Evolutionary conservation across 805 yeast genomes (phyloP).

Genomic region (Komagataella ulmi): DNA sequence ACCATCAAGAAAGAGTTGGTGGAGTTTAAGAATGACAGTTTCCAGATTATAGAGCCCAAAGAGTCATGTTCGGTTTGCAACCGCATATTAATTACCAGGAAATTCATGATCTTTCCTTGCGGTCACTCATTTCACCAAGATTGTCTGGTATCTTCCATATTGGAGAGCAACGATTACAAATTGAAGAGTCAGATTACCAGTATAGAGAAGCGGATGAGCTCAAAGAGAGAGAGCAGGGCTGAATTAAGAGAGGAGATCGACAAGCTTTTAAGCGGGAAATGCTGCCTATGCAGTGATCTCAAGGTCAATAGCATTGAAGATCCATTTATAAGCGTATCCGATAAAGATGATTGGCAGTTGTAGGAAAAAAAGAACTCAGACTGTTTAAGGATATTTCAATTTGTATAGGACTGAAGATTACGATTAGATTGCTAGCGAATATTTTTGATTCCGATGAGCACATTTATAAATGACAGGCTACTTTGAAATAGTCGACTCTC

Average conservation of each 20-base stretch:
- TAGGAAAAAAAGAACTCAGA: conserved; percentile 7
- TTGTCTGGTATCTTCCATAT: conserved; percentile 55
- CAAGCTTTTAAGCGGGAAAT: conserved; percentile 42
- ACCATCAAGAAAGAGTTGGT: conserved; percentile 49
- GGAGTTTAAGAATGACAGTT: conserved; percentile 32
- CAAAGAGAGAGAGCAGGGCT: conserved; percentile 17
- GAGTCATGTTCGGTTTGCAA: conserved; percentile 68
- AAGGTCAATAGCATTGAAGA: conserved; percentile 60
- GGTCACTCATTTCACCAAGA: conserved; percentile 83
- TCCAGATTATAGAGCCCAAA: conserved; percentile 66
- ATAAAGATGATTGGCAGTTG: conserved; percentile 35
- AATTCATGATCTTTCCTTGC: conserved; percentile 78
- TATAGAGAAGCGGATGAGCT: conserved; percentile 29
- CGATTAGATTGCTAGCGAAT: background rate
- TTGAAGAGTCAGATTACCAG: conserved; percentile 49
- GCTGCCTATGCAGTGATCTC: conserved; percentile 67
- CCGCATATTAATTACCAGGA: conserved; percentile 56
- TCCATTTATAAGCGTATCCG: conserved; percentile 32
- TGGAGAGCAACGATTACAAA: conserved; percentile 52
- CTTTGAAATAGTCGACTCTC: background rate
- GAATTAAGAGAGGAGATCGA: conserved; percentile 38
- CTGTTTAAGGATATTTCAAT: background rate
- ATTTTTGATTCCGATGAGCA: background rate
- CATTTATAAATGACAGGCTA: background rate
- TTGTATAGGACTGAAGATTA: background rate